Evolutionary conservation across 441 rosid species (phyloP).

Genomic region (Croton laevigatus): DNA sequence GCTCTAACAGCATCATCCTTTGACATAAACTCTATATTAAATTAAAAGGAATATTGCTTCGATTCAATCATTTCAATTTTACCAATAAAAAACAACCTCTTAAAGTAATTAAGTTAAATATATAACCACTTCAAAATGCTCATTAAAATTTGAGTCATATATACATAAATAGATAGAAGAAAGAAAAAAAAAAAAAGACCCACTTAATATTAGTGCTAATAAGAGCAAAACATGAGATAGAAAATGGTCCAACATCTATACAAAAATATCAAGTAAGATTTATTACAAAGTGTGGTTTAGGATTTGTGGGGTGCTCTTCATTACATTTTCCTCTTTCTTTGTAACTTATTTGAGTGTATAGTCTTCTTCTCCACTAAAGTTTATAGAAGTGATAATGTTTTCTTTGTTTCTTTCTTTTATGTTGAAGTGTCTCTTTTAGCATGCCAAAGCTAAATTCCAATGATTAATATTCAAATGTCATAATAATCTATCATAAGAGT

Average conservation of each 20-base stretch:
- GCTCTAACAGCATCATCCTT: no score
- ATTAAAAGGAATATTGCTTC: no score
- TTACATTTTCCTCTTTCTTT: background rate
- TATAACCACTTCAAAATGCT: no score
- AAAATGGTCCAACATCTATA: background rate
- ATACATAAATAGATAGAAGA: no score
- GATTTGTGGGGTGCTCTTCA: constrained; percentile 25
- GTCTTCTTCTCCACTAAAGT: constrained; percentile 11
- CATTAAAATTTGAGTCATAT: no score
- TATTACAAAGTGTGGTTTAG: constrained; percentile 1
- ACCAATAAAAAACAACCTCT: no score
- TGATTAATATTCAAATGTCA: constrained; percentile 24
- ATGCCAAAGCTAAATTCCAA: constrained; percentile 32
- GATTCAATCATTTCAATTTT: no score
- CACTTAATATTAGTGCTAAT: no score
- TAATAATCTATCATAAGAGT: constrained; percentile 17
- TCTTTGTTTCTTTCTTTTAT: constrained; percentile 7
- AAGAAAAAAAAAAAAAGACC: no score
- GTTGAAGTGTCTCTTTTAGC: constrained; percentile 20
- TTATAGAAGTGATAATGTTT: background rate
- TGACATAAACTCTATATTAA: no score
- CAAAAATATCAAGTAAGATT: constrained; percentile 15
- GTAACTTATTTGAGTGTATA: constrained; percentile 4
- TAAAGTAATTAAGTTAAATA: no score
- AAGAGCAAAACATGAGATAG: background rate